Base-by-base conservation (phyloP, 306 rosid genomes). In the Sesbania bispinosa region DNA sequence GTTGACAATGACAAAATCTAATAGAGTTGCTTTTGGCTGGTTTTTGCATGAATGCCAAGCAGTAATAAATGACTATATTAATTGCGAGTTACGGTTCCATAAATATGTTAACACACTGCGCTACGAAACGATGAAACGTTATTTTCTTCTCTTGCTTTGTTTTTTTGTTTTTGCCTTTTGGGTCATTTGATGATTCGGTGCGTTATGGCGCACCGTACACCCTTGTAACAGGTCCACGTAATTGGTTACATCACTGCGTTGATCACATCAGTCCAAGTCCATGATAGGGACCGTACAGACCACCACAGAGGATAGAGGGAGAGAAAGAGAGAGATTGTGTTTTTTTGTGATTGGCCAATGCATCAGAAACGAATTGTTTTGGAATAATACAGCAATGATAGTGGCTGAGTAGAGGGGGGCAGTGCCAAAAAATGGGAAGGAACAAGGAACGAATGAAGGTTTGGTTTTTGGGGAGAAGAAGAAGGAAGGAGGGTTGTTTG, bases 241-340 rank as follows among this genome's bases (percentile, higher is more conserved):
- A 69, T 41, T 62, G 60, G 84, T 45, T 68, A 61, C 84, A 75
- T 69, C 80, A 79, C 48, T 72, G 69, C 41, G 50, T 14, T 65
- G 2, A 72, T 55, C 68, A 35, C 63, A 26, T 64, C 58, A 53
- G 23, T 10, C 30, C 47, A 59, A 18, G 54, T 32, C 58, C 63
- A 52, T 54, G 69, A 54, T 54, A 52, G 6, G 54, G 55, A 67
- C 73, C 55, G 63, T 74, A 36, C 81, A 64, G 64, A 70, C 81
- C 69, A 75, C 10, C 71, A 6, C 55, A 50, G 74, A 6, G 24
- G 66, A 57, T 55, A 14, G 16, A 66, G 36, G n/a, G n/a, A n/a
- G n/a, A n/a, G n/a, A n/a, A n/a, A n/a, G n/a, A n/a, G n/a, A n/a
- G n/a, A n/a, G n/a, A n/a, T n/a, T n/a, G n/a, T n/a, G n/a, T n/a